Conservation (phyloP, 805 yeast species). For the Kuraishia capsulata region DNA sequence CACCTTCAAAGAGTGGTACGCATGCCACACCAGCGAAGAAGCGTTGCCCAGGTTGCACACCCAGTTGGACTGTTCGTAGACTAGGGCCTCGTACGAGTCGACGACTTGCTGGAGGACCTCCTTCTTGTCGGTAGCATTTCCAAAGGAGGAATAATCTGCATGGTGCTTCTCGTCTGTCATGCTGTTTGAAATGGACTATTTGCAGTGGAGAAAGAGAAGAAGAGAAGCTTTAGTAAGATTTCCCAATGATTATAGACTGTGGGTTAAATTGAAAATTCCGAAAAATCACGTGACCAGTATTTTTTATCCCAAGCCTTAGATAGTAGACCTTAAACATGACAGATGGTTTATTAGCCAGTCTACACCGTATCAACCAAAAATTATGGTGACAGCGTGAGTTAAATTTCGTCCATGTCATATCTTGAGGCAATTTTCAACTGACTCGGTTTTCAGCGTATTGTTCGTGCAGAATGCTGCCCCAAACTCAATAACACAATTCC, state of each 20-base stretch:
- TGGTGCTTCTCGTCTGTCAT: slow-evolving; percentile 27
- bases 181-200: background rate
- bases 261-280: too few species aligned
- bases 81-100: slow-evolving; percentile 56
- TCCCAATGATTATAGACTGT: too few species aligned
- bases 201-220: too few species aligned
- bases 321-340: background rate
- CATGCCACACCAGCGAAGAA: slow-evolving; percentile 82
- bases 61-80: slow-evolving; percentile 66
- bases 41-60: slow-evolving; percentile 84
- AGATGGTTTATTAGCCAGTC: background rate
- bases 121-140: slow-evolving; percentile 22
- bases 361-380: too few species aligned
- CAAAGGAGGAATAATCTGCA: slow-evolving; percentile 65
- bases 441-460: slow-evolving; percentile 29
- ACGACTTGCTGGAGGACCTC: slow-evolving; percentile 54
- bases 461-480: slow-evolving; percentile 39
- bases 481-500: slow-evolving; percentile 56
- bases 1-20: slow-evolving; percentile 50
- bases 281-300: too few species aligned
- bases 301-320: too few species aligned
- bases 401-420: too few species aligned
- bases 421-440: too few species aligned
- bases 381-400: background rate
- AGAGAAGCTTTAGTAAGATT: too few species aligned